Evolutionary conservation across 768 basidiomycete species (phyloP), one percentile per base, ranked within the genome.

Genomic region (Lyophyllum atratum): DNA sequence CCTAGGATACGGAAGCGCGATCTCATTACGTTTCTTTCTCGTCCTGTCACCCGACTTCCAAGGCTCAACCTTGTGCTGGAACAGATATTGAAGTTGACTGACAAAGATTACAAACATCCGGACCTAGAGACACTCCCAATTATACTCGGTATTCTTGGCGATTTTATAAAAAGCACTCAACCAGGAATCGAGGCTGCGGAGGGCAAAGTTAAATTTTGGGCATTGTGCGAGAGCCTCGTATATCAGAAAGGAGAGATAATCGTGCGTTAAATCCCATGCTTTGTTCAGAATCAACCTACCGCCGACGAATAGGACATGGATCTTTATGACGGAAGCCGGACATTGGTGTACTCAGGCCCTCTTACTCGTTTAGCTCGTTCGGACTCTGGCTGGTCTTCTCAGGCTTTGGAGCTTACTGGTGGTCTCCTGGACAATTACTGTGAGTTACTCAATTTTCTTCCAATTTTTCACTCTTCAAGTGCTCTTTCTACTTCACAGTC

Each of bases 151-250:
- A 81, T 94, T 2, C 64, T 95, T 52, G 83, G 79, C 28, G 83
- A 86, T 45, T 87, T 85, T 59, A 80, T 96, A 58, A 93, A 90
- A 76, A 87, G 87, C 60, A 92, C 92, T 0, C 88, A 95, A 65
- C 93, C 93, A 1, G 94, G 94, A 4, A 95, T 96, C 57, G 90
- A 86, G 58, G 90, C 87, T n/a, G 92, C 94, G 1, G 93, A 95
- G 67, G 82, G 85, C 59, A 93, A 93, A 68, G 93, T 95, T 61
- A 93, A 93, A 66, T 87, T 93, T 58, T 92, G 89, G 87, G 85
- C 77, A 51, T 74, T 95, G 2, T 85, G 85, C 61, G 92, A 95
- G 73, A 87, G 82, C 63, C 68, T 96, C 48, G 71, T 84, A 12
- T 92, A 85, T 64, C 85, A 85, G 65, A 85, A 81, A 59, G 93